Conservation (phyloP, 768 basidiomycete species). For the Macrolepiota albuminosa region DNA sequence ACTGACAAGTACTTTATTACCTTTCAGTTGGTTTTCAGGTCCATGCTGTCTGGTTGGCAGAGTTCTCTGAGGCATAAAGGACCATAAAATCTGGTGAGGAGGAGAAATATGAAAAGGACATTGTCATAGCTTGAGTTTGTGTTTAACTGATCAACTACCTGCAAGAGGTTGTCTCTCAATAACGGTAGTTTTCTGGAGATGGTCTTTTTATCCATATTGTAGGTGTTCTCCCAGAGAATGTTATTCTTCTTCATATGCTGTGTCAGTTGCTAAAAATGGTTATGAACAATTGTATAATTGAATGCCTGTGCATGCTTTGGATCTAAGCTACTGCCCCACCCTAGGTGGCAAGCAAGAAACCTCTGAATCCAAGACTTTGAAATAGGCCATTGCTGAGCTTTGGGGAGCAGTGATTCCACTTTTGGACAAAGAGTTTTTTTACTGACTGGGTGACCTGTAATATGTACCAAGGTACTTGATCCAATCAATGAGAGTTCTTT, state of each 20-base stretch:
- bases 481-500: neutral
- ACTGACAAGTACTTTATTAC: no score
- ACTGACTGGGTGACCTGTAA: neutral
- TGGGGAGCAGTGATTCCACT: neutral
- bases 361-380: neutral
- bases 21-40: no score
- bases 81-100: no score
- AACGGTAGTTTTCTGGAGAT: no score
- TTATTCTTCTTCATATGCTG: constrained; percentile 16
- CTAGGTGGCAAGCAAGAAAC: constrained; percentile 3
- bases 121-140: no score
- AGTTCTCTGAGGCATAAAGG: no score
- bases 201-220: constrained; percentile 16
- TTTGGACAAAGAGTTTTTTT: neutral
- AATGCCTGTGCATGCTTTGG: constrained; percentile 28
- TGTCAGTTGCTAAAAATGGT: constrained; percentile 20
- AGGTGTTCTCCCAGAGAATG: constrained; percentile 26
- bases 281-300: constrained; percentile 22
- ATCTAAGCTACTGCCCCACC: constrained; percentile 25
- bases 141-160: no score
- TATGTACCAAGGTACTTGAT: neutral
- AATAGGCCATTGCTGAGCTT: neutral
- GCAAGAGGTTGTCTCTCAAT: no score
- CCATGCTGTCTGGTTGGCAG: no score
- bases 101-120: no score